These are phyloP conservation scores for Xylaria sp. DNA, from an alignment of 2,329 filamentous ascomycete genomes.

Conservation along the genomic window DNA sequence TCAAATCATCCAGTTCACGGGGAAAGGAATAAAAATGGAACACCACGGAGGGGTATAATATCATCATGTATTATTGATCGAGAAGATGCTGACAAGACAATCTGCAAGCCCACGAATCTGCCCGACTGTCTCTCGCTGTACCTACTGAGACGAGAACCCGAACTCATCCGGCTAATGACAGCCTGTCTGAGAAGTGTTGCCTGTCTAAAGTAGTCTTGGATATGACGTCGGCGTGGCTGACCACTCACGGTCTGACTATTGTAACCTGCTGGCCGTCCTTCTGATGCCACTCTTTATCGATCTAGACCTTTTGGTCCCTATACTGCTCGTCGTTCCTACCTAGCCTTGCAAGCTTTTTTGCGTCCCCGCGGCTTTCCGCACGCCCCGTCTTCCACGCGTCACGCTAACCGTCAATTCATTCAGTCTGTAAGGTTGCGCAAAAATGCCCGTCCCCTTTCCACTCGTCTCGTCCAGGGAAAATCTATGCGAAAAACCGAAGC, in stretches of 20 bases:
- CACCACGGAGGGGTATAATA: background rate
- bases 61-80: slow-evolving; percentile 27
- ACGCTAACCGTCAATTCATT: slow-evolving; percentile 31
- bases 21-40: background rate
- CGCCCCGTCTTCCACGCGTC: slow-evolving; percentile 4
- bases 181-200: background rate
- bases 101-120: slow-evolving; percentile 4
- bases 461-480: slow-evolving; percentile 25
- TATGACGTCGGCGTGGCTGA: too few relatives aligned
- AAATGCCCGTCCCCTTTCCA: slow-evolving; percentile 18
- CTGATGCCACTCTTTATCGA: slow-evolving; percentile 8
- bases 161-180: background rate
- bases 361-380: background rate
- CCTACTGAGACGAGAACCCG: slow-evolving; percentile 4
- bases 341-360: slow-evolving; percentile 10
- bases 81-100: slow-evolving; percentile 3
- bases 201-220: background rate
- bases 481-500: slow-evolving; percentile 31
- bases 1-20: background rate
- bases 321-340: slow-evolving; percentile 10
- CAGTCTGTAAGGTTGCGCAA: slow-evolving; percentile 34
- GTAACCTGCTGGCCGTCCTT: slow-evolving; percentile 17
- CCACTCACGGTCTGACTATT: too few relatives aligned
- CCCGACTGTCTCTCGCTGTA: background rate
- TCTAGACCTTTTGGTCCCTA: slow-evolving; percentile 6